Evolutionary conservation across 106 monocot genomes (phyloP), one percentile per base, ranked within the genome.

Genomic region (Dioscorea alata): DNA sequence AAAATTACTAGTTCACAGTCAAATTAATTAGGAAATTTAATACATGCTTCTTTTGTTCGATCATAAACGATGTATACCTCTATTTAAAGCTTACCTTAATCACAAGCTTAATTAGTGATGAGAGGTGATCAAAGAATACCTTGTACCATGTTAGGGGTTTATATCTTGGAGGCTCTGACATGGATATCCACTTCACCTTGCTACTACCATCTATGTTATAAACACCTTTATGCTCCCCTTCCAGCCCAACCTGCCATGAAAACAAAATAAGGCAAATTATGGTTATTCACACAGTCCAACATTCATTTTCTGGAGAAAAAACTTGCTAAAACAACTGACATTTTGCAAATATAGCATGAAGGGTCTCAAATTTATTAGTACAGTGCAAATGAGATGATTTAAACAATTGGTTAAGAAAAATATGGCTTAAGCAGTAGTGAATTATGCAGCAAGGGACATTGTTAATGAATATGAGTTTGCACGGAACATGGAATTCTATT

Each of bases 131-230:
- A 59, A 17, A 51, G 56, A 19, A 19, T 86, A 96, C 95, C 95
- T 89, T 91, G 86, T 96, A 96, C 95, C 95, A 96, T 42, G 82
- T 96, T 50, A 96, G 74, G 51, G 95, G 82, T 72, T 92, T 92
- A 68, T 89, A 69, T 62, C 73, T 89, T 75, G 91, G 96, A 12
- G 83, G 80, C 4, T 80, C 75, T 2, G 71, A 61, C 24, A 61
- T 57, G 52, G 84, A 67, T 65, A 65, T 71, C 96, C 96, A 97
- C 58, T 78, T 78, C 12, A 82, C 53, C 62, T 80, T 76, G 22
- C 80, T 69, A 28, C 56, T 18, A 49, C 76, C 48, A 68, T 85
- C 69, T 68, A 57, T 65, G 50, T 64, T 72, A 67, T 81, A 86
- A 66, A 97, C 76, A 48, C 60, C 57, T 14, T 69, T 59, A 82